Conservation (phyloP, 257 asterid genomes). For the Plantago major region DNA sequence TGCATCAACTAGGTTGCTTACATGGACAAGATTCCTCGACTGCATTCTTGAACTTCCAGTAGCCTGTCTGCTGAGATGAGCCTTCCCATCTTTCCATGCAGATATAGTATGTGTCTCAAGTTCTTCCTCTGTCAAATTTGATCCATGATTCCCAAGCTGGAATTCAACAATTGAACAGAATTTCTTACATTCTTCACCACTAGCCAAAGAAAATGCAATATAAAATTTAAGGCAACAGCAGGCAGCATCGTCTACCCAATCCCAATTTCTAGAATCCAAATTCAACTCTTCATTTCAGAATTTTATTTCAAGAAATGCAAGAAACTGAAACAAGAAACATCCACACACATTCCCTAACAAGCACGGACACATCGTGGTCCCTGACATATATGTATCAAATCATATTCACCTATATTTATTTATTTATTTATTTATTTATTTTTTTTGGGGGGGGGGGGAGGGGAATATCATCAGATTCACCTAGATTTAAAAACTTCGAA, state of each 20-base stretch:
- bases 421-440: too few relatives aligned
- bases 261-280: conserved; percentile 8
- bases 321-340: background rate
- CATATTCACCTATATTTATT: too few relatives aligned
- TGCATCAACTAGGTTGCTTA: conserved; percentile 20
- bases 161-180: conserved; percentile 13
- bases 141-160: conserved; percentile 74
- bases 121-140: conserved; percentile 73
- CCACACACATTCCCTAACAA: background rate
- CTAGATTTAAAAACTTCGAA: too few relatives aligned
- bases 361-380: too few relatives aligned
- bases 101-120: conserved; percentile 69
- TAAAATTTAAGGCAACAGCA: conserved; percentile 4
- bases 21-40: conserved; percentile 44
- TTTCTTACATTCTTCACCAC: conserved; percentile 1
- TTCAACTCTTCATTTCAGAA: background rate
- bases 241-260: conserved; percentile 1
- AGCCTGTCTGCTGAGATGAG: conserved; percentile 39
- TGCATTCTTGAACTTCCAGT: conserved; percentile 36
- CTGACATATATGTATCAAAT: too few relatives aligned
- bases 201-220: background rate
- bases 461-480: too few relatives aligned
- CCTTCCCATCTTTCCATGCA: conserved; percentile 73
- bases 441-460: too few relatives aligned
- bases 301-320: background rate